Base-by-base conservation (phyloP, 106 monocot genomes). In the Triglochin maritima region DNA sequence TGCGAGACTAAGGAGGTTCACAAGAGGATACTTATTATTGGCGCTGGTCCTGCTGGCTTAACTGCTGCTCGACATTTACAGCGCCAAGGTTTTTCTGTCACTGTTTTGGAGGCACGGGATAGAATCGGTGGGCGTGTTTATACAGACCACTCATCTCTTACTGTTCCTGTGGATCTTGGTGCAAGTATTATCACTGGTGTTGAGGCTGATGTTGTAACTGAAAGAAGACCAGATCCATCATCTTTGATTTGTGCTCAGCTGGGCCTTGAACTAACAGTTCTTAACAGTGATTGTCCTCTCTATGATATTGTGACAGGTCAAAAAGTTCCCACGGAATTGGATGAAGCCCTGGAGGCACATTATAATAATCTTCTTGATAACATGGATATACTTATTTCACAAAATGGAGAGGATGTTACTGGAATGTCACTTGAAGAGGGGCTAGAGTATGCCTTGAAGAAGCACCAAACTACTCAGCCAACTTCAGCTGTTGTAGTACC, bases 131-230 rank as follows among this genome's bases (percentile, higher is more conserved):
- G 96, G 46, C 96, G 96, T 61, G 96, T 98, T 6, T 80, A 74
- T 69, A 98, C 96, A 57, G 96, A 98, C 56, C 78, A 78, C 12
- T 71, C 81, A 14, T 92, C 96, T 46, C 86, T 98, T 72, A 92
- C 96, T 59, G 96, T 98, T 70, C 96, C 96, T 69, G 96, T 98
- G 47, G 96, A 98, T 84, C 88, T 98, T 60, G 96, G 96, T 78
- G 96, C 96, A 44, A 92, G 96, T 72, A 98, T 98, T 50, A 98
- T 98, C n/a, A 98, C 96, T 68, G 96, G 96, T 68, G 84, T 98
- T 45, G 88, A 98, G 69, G 92, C 96, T 69, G 96, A 98, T 82
- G 62, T 98, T 79, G 87, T 82, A 62, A 86, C 96, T 70, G 96
- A 98, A 81, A 86, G 91, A 73, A 81, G 83, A 67, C 79, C 96